These are phyloP conservation scores for Nowakowskiella sp. DNA, from an alignment of 192 early-diverging fungal genomes.

Conservation along the genomic window DNA sequence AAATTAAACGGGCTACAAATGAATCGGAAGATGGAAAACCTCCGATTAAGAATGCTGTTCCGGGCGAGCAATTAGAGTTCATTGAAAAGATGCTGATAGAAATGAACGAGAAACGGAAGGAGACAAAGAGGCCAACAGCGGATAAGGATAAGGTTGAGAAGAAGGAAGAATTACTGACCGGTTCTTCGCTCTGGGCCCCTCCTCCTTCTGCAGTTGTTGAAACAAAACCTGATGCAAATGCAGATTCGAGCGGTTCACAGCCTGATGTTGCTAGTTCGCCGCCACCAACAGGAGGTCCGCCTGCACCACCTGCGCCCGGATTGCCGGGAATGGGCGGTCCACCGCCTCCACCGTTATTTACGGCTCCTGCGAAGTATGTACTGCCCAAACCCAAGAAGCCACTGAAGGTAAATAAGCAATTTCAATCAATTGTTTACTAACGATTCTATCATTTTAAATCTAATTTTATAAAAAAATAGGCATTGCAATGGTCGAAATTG, in stretches of 20 bases:
- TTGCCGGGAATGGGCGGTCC: conserved; percentile 2
- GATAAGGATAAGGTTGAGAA: neutral
- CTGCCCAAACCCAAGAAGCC: too few relatives aligned
- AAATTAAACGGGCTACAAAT: conserved; percentile 4
- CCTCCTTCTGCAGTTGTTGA: too few relatives aligned
- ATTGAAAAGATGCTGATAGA: neutral
- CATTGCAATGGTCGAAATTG: conserved; percentile 40
- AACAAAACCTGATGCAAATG: too few relatives aligned
- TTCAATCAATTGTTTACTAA: too few relatives aligned
- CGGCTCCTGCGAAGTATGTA: neutral
- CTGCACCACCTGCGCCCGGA: neutral
- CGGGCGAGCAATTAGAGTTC: neutral
- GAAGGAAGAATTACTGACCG: too few relatives aligned
- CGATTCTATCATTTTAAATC: conserved; percentile 10
- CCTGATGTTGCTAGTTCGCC: conserved; percentile 5
- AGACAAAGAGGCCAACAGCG: neutral
- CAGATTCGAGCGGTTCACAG: too few relatives aligned
- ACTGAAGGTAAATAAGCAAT: too few relatives aligned
- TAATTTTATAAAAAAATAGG: conserved; percentile 21
- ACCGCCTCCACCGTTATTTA: conserved; percentile 3
- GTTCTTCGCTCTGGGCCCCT: conserved; percentile 9
- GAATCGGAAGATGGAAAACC: neutral
- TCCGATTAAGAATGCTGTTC: neutral
- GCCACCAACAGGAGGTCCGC: conserved; percentile 14
- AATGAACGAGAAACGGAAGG: neutral